A percentile compares a stretch with the other conserved stretches of the same genome.
These are phyloP conservation scores for Barnettozyma vustinii DNA, from an alignment of 805 yeast species.

Conservation along the genomic window DNA sequence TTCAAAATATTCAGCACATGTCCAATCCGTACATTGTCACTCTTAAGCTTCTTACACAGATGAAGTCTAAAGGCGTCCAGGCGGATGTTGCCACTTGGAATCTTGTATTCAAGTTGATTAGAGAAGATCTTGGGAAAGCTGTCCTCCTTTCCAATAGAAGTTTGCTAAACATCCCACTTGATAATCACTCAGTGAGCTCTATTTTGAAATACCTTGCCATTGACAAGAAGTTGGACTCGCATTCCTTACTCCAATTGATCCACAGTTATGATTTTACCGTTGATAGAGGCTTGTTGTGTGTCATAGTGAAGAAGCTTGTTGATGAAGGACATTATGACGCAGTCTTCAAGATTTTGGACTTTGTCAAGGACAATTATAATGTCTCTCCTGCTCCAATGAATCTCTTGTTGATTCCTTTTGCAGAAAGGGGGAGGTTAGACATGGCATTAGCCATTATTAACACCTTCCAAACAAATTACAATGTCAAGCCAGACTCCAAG, in stretches of 20 bases:
- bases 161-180: conserved; percentile 28
- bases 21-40: conserved; percentile 26
- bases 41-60: conserved; percentile 26
- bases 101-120: conserved; percentile 28
- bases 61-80: conserved; percentile 24
- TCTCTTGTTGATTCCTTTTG: conserved; percentile 26
- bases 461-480: conserved; percentile 24
- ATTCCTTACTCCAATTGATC: conserved; percentile 12
- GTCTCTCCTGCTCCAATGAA: conserved; percentile 25
- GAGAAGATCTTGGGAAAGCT: conserved; percentile 30
- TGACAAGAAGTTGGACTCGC: conserved; percentile 6
- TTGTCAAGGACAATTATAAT: conserved; percentile 5
- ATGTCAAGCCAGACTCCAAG: conserved; percentile 27
- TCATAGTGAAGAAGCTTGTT: conserved; percentile 25
- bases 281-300: conserved; percentile 21
- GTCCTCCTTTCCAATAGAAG: conserved; percentile 29
- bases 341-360: conserved; percentile 26
- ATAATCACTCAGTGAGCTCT: conserved; percentile 23
- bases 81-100: conserved; percentile 37
- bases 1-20: conserved; percentile 26
- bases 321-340: conserved; percentile 24
- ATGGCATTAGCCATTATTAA: conserved; percentile 29
- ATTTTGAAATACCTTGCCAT: conserved; percentile 23
- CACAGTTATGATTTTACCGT: conserved; percentile 22
- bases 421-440: conserved; percentile 32